Percentiles rank a stretch among this genome's conserved stretches.
phyloP scores from a whole-genome alignment of 805 yeast species.

The Monosporozyma servazzii region DNA sequence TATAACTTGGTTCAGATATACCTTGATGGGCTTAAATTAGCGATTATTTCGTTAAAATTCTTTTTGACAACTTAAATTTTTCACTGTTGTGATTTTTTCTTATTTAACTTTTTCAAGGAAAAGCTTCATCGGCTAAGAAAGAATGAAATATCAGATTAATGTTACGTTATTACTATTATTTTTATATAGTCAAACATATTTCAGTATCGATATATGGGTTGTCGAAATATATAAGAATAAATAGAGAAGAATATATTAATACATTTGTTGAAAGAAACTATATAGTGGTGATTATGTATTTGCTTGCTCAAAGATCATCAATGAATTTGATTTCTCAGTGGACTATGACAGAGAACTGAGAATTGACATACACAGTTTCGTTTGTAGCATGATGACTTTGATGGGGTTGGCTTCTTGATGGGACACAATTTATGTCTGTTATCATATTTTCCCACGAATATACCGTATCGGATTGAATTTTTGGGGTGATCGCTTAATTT shows the following conservation, averaged over 20 bases:
- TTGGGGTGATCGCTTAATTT: not conserved
- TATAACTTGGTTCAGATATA: not conserved
- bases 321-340: slow-evolving; percentile 7
- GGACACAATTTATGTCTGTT: not conserved
- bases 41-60: not conserved
- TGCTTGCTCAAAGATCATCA: slow-evolving; percentile 1
- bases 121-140: not conserved
- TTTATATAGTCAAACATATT: not conserved
- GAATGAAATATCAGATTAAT: not conserved
- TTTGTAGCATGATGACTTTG: not conserved
- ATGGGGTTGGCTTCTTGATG: not conserved
- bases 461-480: not conserved
- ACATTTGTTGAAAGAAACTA: not conserved
- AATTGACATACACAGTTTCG: slow-evolving; percentile 2
- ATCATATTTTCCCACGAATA: not conserved
- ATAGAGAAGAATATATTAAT: not conserved
- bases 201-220: no score
- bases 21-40: not conserved
- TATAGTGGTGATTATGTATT: not conserved
- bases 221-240: not conserved
- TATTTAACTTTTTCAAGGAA: not conserved
- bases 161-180: not conserved
- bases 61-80: not conserved
- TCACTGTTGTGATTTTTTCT: not conserved
- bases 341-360: not conserved